Evolutionary conservation across 108 stramenopile genomes (phyloP), one percentile per base, ranked within the genome.

Genomic region (Mediolabrus comicus): DNA sequence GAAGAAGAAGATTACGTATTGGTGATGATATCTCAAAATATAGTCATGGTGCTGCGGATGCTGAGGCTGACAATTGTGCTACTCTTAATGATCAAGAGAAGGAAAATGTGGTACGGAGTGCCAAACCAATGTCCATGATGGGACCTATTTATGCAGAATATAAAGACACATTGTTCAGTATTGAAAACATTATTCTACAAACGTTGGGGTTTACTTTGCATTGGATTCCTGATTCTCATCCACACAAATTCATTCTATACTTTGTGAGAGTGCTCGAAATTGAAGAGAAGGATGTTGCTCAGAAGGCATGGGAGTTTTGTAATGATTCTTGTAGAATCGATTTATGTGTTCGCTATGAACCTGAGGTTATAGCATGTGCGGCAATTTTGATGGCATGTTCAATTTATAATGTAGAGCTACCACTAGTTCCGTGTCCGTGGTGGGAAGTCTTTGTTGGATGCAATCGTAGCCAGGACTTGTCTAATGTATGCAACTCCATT

Each of bases 221-320:
- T 67, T 94, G 93, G 93, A 90, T 94, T 25, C 83, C 93, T 9
- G 87, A 91, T 56, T 57, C 62, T 29, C 90, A 87, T 78, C 89
- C 93, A 4, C 93, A 94, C 63, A 85, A 81, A 56, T 94, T 91
- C 64, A 69, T 91, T 41, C 51, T 84, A 26, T 84, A 90, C 58
- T 88, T 94, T 68, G 51, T 68, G 2, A 43, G 75, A 34, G 76
- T 82, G 13, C 54, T 82, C 31, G 81, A 71, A 54, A 74, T 82
- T 46, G 75, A 77, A 4, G 62, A 62, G 0, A 35, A 53, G 27
- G 46, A 59, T 25, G 59, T 88, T 38, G 68, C 77, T 7, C 93
- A 94, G 81, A 51, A 79, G 14, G 86, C 93, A 29, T 94, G 93
- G 93, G 84, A 89, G 30, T 91, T 88, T 65, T 92, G 93, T 83